phyloP scores from a whole-genome alignment of 1,284 basidiomycete species.

The Ustilago lituana region DNA sequence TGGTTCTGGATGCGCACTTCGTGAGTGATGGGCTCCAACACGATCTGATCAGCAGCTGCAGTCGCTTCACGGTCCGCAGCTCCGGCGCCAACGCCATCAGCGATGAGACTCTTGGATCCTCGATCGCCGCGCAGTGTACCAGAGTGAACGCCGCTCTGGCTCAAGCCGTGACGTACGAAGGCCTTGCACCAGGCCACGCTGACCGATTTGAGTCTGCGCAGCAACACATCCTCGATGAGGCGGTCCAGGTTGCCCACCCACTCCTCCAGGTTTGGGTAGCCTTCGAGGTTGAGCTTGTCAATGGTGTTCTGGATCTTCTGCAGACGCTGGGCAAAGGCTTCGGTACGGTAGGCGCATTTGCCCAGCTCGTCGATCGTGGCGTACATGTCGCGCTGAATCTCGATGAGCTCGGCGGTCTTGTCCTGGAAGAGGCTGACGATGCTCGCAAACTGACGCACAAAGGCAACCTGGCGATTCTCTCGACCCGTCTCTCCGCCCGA shows the following conservation, averaged over 20 bases:
- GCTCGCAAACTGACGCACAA: conserved; percentile 93
- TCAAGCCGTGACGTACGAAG: conserved; percentile 70
- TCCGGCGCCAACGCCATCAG: conserved; percentile 4
- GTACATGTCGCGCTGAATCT: conserved; percentile 85
- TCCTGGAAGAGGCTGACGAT: conserved; percentile 82
- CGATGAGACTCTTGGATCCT: conserved; percentile 18
- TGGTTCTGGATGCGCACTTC: conserved; percentile 98
- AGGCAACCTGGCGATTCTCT: conserved; percentile 88
- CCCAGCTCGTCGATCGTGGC: conserved; percentile 78
- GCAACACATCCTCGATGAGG: conserved; percentile 82
- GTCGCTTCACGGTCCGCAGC: conserved; percentile 8
- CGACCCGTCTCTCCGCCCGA: conserved; percentile 43
- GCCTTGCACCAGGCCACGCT: conserved; percentile 87
- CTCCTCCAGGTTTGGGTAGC: conserved; percentile 95
- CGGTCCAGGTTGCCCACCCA: conserved; percentile 91
- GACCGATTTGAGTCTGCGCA: conserved; percentile 80
- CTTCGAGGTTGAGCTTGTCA: conserved; percentile 92
- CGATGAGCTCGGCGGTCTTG: conserved; percentile 92
- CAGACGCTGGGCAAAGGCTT: conserved; percentile 82
- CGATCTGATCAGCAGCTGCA: conserved; percentile 28
- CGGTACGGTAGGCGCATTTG: conserved; percentile 83
- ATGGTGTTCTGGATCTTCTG: conserved; percentile 87
- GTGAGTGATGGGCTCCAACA: conserved; percentile 72
- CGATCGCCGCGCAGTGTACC: conserved; percentile 12
- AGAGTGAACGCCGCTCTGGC: conserved; percentile 10